Percentiles rank a stretch among this genome's conserved stretches.
phyloP scores from a whole-genome alignment of 352 stramenopile species.

The Globisporangium middletonii region DNA sequence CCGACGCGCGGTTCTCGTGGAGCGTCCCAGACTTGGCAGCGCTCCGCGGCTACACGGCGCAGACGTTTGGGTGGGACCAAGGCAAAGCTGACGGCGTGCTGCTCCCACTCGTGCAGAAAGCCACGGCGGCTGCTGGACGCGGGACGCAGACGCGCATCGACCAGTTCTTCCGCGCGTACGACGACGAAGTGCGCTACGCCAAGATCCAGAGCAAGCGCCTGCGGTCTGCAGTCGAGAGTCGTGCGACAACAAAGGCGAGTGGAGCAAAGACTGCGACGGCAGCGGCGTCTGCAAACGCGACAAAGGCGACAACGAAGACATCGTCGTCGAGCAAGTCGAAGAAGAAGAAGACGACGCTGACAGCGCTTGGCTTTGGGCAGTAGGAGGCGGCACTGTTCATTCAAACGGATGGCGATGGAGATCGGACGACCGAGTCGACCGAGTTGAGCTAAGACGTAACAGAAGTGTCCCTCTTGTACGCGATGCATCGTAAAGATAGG shows the following conservation, averaged over 20 bases:
- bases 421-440: too few species aligned
- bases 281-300: neutral
- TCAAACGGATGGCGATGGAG: too few species aligned
- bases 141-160: constrained; percentile 91
- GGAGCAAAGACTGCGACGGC: neutral
- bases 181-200: constrained; percentile 95
- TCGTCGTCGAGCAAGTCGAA: neutral
- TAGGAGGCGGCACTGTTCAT: neutral
- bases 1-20: constrained; percentile 90
- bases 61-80: constrained; percentile 92
- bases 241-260: constrained; percentile 6
- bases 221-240: constrained; percentile 62
- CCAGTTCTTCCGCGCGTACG: constrained; percentile 94
- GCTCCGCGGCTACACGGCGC: constrained; percentile 83
- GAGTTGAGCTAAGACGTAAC: too few species aligned
- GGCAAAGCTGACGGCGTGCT: constrained; percentile 88
- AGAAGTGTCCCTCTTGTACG: too few species aligned
- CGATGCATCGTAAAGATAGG: too few species aligned
- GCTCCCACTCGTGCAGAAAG: constrained; percentile 82
- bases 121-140: constrained; percentile 12
- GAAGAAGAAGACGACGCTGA: constrained; percentile 15
- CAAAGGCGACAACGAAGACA: constrained; percentile 7
- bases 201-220: constrained; percentile 89
- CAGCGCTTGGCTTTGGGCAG: constrained; percentile 5
- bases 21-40: constrained; percentile 82